Percentiles rank a stretch among this genome's conserved stretches.
Conservation (phyloP, 176 grass and related monocot genomes). For the Eleusine indica region DNA sequence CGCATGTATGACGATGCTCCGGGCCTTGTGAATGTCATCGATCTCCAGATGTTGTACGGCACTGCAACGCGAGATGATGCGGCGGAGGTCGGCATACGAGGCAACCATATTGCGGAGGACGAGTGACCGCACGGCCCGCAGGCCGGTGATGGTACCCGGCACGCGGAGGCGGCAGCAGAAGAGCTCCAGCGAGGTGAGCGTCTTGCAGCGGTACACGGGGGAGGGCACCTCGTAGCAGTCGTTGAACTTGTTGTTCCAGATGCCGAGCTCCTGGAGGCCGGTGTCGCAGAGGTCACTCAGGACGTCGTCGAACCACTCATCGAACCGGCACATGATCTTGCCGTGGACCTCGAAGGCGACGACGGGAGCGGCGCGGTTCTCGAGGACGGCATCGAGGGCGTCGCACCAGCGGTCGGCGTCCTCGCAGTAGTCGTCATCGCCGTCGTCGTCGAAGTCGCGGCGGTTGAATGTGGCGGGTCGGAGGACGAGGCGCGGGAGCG, state of each 20-base stretch:
- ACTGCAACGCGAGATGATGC: slow-evolving; percentile 1
- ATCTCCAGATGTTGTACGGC: slow-evolving; percentile 32
- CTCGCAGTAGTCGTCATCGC: neutral
- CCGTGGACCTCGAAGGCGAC: neutral
- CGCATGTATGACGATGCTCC: slow-evolving; percentile 18
- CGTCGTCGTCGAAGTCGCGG: slow-evolving; percentile 23
- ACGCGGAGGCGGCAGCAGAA: neutral
- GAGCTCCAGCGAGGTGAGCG: slow-evolving; percentile 38
- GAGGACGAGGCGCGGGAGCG: slow-evolving; percentile 14
- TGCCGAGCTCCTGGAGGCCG: slow-evolving; percentile 35
- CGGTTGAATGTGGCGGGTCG: slow-evolving; percentile 14
- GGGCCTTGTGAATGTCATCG: neutral
- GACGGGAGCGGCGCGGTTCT: neutral
- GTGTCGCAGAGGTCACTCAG: neutral
- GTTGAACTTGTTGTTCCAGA: neutral
- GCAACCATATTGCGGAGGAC: neutral
- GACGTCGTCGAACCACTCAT: neutral
- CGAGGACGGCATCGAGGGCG: slow-evolving; percentile 4
- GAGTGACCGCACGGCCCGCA: slow-evolving; percentile 21
- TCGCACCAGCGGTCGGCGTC: neutral
- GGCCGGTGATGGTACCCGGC: neutral
- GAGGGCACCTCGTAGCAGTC: neutral
- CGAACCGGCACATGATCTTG: neutral
- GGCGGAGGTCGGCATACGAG: neutral
- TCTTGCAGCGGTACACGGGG: slow-evolving; percentile 6